These are phyloP conservation scores for Tephrocybe sp. DNA, from an alignment of 768 basidiomycete genomes.

Conservation along the genomic window DNA sequence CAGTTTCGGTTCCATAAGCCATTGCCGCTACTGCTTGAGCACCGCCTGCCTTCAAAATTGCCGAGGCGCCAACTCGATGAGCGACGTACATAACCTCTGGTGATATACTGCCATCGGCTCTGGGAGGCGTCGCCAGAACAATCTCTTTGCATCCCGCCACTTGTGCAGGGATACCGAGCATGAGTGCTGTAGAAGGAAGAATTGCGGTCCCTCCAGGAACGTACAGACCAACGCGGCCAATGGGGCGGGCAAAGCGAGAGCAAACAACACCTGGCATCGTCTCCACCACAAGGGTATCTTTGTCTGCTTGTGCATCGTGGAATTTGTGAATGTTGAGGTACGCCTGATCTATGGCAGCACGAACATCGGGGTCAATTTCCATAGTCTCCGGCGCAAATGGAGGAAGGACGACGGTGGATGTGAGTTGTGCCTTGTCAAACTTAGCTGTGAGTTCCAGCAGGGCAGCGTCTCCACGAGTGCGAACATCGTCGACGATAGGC, in stretches of 20 bases:
- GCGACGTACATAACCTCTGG: constrained; percentile 99
- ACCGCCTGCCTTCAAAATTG: constrained; percentile 92
- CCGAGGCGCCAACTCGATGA: constrained; percentile 84
- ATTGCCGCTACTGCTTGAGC: constrained; percentile 95
- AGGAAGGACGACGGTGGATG: constrained; percentile 70
- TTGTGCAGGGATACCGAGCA: constrained; percentile 97
- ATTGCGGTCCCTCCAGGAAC: constrained; percentile 97
- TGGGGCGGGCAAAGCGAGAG: constrained; percentile 92
- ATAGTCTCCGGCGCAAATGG: constrained; percentile 73
- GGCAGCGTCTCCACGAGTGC: constrained; percentile 80
- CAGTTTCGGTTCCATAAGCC: constrained; percentile 94
- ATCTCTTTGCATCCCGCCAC: constrained; percentile 93
- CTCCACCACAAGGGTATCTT: constrained; percentile 75
- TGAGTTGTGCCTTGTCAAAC: constrained; percentile 82
- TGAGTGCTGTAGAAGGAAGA: constrained; percentile 93
- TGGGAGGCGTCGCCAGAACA: constrained; percentile 94
- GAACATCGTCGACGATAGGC: constrained; percentile 91
- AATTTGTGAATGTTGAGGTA: constrained; percentile 92
- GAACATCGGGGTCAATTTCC: constrained; percentile 61
- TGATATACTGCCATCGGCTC: constrained; percentile 88
- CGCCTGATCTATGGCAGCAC: constrained; percentile 83
- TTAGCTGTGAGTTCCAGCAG: constrained; percentile 89
- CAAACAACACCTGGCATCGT: constrained; percentile 99
- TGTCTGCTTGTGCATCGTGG: constrained; percentile 85
- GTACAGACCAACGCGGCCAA: constrained; percentile 93